Conservation (phyloP, 2,329 filamentous ascomycete genomes). For the Pezicula neosporulosa region DNA sequence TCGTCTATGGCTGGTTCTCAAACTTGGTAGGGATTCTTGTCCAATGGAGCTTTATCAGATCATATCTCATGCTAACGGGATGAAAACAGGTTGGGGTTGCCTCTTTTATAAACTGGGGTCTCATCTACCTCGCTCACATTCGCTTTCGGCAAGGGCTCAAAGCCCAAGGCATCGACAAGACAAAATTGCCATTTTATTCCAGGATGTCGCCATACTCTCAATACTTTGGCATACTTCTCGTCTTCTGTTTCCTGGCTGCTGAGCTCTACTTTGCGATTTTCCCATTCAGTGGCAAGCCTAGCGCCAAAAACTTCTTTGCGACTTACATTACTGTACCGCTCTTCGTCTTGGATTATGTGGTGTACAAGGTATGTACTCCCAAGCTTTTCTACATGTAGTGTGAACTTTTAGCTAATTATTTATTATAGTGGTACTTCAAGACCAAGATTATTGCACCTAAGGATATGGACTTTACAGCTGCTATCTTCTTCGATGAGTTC, state of each 20-base stretch:
- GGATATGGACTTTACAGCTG: constrained; percentile 6
- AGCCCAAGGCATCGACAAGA: constrained; percentile 47
- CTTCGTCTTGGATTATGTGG: constrained; percentile 4
- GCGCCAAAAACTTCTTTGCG: constrained; percentile 6
- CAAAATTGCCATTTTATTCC: constrained; percentile 41
- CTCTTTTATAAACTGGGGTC: constrained; percentile 70
- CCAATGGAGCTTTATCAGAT: too few relatives aligned
- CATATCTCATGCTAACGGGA: background rate
- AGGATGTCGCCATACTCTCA: constrained; percentile 57
- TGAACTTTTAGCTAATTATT: background rate
- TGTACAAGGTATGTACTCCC: constrained; percentile 1
- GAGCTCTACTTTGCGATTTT: constrained; percentile 7
- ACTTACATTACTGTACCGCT: constrained; percentile 7
- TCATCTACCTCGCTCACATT: constrained; percentile 58
- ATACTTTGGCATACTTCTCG: constrained; percentile 63
- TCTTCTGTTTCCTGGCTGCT: constrained; percentile 62
- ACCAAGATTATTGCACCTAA: constrained; percentile 6
- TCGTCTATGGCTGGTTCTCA: constrained; percentile 60
- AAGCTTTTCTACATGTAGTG: background rate
- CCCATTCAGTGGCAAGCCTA: constrained; percentile 4
- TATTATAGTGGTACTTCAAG: constrained; percentile 1
- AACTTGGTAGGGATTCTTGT: constrained; percentile 39
- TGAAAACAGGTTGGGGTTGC: constrained; percentile 54
- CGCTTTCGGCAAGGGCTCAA: constrained; percentile 60
- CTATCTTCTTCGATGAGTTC: constrained; percentile 3